phyloP scores from a whole-genome alignment of 768 basidiomycete species.

The Kondoa malvinella region DNA sequence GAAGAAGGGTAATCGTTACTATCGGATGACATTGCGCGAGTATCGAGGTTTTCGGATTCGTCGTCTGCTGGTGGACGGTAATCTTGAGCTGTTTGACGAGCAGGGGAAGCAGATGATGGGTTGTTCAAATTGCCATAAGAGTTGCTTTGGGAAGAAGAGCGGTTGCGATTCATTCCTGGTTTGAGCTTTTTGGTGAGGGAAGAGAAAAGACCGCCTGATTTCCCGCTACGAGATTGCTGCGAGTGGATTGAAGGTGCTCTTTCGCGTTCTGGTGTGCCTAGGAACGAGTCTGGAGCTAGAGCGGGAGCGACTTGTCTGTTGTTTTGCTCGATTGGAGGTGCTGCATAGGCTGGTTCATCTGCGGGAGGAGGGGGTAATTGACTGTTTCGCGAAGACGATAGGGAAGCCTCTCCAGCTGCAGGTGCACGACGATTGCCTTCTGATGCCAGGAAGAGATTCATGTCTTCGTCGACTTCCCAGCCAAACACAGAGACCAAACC shows the following conservation, averaged over 20 bases:
- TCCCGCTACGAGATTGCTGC: constrained; percentile 1
- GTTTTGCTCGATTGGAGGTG: not conserved
- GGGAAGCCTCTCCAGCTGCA: not conserved
- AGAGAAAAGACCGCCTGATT: constrained; percentile 13
- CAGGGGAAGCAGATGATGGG: not conserved
- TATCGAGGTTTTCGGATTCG: not conserved
- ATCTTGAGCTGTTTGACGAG: not conserved
- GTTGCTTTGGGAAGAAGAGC: constrained; percentile 17
- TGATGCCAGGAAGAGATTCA: constrained; percentile 11
- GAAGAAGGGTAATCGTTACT: not conserved
- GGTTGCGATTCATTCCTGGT: constrained; percentile 15
- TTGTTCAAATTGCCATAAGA: constrained; percentile 17
- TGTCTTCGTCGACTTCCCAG: constrained; percentile 20
- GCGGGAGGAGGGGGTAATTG: not conserved
- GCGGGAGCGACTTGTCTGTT: not conserved
- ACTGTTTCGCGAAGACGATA: constrained; percentile 3
- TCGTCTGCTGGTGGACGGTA: not conserved
- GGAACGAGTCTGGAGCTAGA: constrained; percentile 11
- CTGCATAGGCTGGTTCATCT: not conserved
- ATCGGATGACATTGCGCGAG: not conserved
- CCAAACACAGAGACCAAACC: constrained; percentile 16
- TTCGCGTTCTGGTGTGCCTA: not conserved
- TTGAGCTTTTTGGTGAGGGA: constrained; percentile 15
- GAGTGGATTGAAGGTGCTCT: constrained; percentile 9
- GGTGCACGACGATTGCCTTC: constrained; percentile 4